Base-by-base conservation (phyloP, 441 rosid species). In the Mallotus repandus region DNA sequence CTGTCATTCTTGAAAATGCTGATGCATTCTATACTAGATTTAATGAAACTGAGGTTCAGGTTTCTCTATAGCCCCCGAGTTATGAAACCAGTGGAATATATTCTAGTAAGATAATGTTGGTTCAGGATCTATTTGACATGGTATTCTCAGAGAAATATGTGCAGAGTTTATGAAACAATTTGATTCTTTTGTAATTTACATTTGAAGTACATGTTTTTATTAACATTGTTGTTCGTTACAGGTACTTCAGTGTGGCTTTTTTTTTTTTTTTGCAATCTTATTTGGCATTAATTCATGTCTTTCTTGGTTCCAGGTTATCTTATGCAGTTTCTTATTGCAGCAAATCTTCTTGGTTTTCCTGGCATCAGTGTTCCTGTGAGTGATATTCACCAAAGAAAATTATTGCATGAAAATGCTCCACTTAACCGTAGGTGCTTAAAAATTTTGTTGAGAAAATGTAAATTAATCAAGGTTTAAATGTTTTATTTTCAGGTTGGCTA, bases 401-500 rank as follows among this genome's bases (percentile, higher is more conserved):
- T 43, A 43, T 43, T 38, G 63, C 14, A 56, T 59, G 45, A 50
- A 50, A 16, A 22, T 49, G 21, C 15, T 49, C 19, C 19, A 14
- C 65, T 15, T 38, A 35, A 29, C 57, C 5, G n/a, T 11, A 0
- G 12, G 25, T 22, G 18, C 38, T 4, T 11, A 16, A n/a, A 19
- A 12, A 65, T 11, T 15, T 29, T 67, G 22, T 52, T 16, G 59
- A 43, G 72, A 59, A 55, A 19, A 55, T 45, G n/a, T 13, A 70
- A 6, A 12, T 43, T 53, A 70, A 9, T 25, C 0, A n/a, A 3
- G 63, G 2, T 25, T 50, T 15, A 16, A 16, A 7, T 29, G 66
- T 53, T 78, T 54, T 57, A 48, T 66, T 55, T 73, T 66, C 86
- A 93, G 97, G 82, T 93, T 62, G 97, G 98, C 38, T 89, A 91